phyloP scores from a whole-genome alignment of 768 basidiomycete genomes.

The Leccinum subgranulosum region DNA sequence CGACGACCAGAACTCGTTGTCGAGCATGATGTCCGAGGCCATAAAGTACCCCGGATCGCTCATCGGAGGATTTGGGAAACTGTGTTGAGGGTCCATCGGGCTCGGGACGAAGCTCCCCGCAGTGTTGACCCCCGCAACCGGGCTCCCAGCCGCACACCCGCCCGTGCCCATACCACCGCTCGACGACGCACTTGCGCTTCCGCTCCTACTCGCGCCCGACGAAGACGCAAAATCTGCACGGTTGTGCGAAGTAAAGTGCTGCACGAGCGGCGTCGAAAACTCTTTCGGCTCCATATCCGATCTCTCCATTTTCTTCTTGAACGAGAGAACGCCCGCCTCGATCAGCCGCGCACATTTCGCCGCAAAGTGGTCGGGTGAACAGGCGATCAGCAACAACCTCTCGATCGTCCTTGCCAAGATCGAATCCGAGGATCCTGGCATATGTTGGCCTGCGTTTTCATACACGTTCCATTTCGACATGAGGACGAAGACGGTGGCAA shows the following conservation, averaged over 20 bases:
- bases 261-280: slow-evolving; percentile 15
- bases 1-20: slow-evolving; percentile 42
- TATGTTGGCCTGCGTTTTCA: slow-evolving; percentile 32
- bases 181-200: slow-evolving; percentile 6
- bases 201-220: slow-evolving; percentile 12
- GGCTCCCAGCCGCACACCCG: slow-evolving; percentile 9
- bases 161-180: slow-evolving; percentile 18
- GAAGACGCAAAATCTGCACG: slow-evolving; percentile 19
- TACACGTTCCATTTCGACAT: slow-evolving; percentile 40
- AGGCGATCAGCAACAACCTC: slow-evolving; percentile 33
- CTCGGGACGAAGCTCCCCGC: neutral
- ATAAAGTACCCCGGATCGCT: slow-evolving; percentile 31
- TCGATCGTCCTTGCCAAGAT: slow-evolving; percentile 36
- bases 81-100: slow-evolving; percentile 17
- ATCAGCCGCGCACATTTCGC: slow-evolving; percentile 44
- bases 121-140: neutral
- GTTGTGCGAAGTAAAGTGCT: slow-evolving; percentile 20
- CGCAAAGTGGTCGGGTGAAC: slow-evolving; percentile 38
- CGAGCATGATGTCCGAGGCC: slow-evolving; percentile 39
- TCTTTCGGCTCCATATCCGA: slow-evolving; percentile 18
- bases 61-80: slow-evolving; percentile 22
- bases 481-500: slow-evolving; percentile 43
- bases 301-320: slow-evolving; percentile 28
- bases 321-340: slow-evolving; percentile 30
- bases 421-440: slow-evolving; percentile 38